Evolutionary conservation across 495 filamentous ascomycete species (phyloP), one percentile per base, ranked within the genome.

Genomic region (Hypoxylon perforatum): DNA sequence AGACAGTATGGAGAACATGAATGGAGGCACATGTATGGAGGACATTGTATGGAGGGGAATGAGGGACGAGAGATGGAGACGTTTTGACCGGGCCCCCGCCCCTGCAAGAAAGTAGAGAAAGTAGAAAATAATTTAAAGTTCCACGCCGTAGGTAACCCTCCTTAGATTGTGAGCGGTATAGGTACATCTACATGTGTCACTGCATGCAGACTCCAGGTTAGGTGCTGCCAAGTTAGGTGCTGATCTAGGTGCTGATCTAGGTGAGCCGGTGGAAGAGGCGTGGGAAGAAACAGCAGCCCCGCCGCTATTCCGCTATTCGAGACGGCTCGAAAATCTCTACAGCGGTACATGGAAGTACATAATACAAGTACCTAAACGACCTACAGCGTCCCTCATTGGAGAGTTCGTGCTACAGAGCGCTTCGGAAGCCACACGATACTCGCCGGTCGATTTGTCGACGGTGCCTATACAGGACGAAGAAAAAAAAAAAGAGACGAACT

Each of bases 381-480:
- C 19, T 41, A 25, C 28, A 54, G 39, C 53, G 59, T 30, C 33
- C 22, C 54, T 63, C 25, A 69, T 69, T 69, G 65, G 65, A 63
- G 33, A n/a, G 39, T 44, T 58, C 56, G 60, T 69, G 59, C 58
- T 58, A 53, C 45, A 63, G 25, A 28, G 60, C 54, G 54, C 54
- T 45, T 63, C 59, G 53, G 65, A 59, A 68, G 59, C 58, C 52
- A 66, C 55, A 69, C 59, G 65, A 69, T 60, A 55, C 60, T 63
- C 60, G 49, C 59, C 54, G 44, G 15, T 54, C 59, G 63, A 56
- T 63, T n/a, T n/a, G n/a, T n/a, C 25, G 25, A 3, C 25, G 3
- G 7, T 7, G 25, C 25, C 25, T 28, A 28, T 28, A 28, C 25
- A 28, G 25, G n/a, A 28, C 25, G 25, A 3, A 33, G 46, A 33